Evolutionary conservation across 257 asterid species (phyloP).

Genomic region (Solanum virginianum): DNA sequence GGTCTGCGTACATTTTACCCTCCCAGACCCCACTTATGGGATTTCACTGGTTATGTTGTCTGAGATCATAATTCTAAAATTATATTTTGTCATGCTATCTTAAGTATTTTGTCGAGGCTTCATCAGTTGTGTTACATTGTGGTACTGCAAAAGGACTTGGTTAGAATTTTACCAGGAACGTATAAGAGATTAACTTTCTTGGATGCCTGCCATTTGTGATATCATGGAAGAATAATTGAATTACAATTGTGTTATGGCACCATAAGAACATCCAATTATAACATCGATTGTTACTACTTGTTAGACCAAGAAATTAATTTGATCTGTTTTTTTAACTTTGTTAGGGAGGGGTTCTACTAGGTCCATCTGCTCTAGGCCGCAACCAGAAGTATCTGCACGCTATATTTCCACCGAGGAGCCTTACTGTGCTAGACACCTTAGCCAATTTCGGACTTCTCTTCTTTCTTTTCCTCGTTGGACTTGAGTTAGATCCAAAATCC

Average conservation of each 20-base stretch:
- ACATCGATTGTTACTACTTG: background rate
- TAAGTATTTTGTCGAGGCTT: background rate
- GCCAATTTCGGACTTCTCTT: conserved; percentile 77
- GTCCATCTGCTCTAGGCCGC: conserved; percentile 81
- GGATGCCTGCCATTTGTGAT: background rate
- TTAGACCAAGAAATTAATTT: background rate
- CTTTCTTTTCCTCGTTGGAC: conserved; percentile 65
- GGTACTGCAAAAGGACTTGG: background rate
- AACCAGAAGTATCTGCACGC: conserved; percentile 31
- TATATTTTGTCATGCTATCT: background rate
- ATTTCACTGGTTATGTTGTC: background rate
- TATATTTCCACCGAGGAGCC: conserved; percentile 51
- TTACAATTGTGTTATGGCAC: background rate
- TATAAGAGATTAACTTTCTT: background rate
- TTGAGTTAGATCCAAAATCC: conserved; percentile 46
- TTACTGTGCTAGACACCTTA: conserved; percentile 62
- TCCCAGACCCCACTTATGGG: too few species aligned
- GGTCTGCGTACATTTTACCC: too few species aligned
- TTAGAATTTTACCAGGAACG: background rate
- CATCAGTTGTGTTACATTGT: background rate
- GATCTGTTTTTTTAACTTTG: background rate
- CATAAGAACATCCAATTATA: background rate
- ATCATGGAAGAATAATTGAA: background rate
- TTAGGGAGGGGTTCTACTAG: conserved; percentile 79
- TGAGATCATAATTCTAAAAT: too few species aligned